Base-by-base conservation (phyloP, 257 asterid species). In the Osmanthus fragrans region DNA sequence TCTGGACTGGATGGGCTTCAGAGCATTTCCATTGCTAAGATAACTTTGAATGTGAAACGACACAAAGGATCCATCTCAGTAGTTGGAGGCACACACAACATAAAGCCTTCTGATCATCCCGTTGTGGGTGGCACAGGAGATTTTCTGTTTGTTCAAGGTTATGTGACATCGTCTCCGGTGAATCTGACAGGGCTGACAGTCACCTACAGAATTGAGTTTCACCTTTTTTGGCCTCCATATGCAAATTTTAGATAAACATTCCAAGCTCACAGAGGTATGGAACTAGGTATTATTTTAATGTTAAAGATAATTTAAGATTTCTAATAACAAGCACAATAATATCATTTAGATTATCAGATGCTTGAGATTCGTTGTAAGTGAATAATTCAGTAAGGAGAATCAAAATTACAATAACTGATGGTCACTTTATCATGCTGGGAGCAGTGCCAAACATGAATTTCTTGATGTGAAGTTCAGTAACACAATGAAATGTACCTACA, bases 201-300 rank as follows among this genome's bases (percentile, higher is more conserved):
- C 74, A 79, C 74, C 72, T 79, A 40, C n/a, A 79, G 64, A 69
- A 73, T 79, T 36, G 78, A 79, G 32, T 79, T 79, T 79, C 82
- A 79, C 78, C 77, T 79, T 27, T 79, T 72, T 60, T 79, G 82
- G 82, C 82, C 82, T 73, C 82, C 70, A 29, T 79, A 79, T 73
- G 82, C 82, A 70, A 64, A 32, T 73, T 19, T 56, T 4, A 30
- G 27, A 51, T 40, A 49, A 60, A 23, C 33, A 10, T 60, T 60
- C 67, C 42, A 30, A 19, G 39, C 30, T 37, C 40, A 70, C 30
- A n/a, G 7, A 60, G 13, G 32, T 60, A 23, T 60, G 32, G 32
- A 10, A 23, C 33, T 25, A 60, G 30, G 68, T 60, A 25, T 10
- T 8, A 25, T 3, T 60, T 60, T 0, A 54, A 54, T 54, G n/a